phyloP scores from a whole-genome alignment of 1,284 basidiomycete species.

The Retiboletus flavoniger region DNA sequence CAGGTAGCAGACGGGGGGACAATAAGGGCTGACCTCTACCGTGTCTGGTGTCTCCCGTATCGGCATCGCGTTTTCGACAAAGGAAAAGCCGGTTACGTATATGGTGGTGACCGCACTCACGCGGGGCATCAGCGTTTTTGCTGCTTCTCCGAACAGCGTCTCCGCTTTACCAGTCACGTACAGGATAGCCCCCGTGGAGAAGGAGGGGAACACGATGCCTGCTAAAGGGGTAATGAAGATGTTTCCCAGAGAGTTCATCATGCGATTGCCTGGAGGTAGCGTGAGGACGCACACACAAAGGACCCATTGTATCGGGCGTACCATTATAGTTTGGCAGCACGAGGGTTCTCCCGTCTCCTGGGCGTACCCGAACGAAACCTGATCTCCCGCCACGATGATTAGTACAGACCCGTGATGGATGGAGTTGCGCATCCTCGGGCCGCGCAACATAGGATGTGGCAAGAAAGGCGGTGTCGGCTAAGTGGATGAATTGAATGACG shows the following conservation, averaged over 20 bases:
- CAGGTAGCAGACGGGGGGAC: slow-evolving; percentile 55
- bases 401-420: slow-evolving; percentile 59
- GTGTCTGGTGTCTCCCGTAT: slow-evolving; percentile 43
- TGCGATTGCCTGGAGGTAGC: slow-evolving; percentile 47
- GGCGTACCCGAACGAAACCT: slow-evolving; percentile 56
- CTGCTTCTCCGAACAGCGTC: slow-evolving; percentile 48
- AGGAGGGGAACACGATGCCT: slow-evolving; percentile 53
- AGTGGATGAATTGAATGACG: slow-evolving; percentile 46
- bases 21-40: slow-evolving; percentile 51
- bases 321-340: slow-evolving; percentile 63
- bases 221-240: slow-evolving; percentile 55
- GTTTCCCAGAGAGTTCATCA: slow-evolving; percentile 63
- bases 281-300: background rate
- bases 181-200: slow-evolving; percentile 54
- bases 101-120: slow-evolving; percentile 51
- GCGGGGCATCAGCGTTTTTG: slow-evolving; percentile 52
- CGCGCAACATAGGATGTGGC: slow-evolving; percentile 50
- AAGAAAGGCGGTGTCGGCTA: slow-evolving; percentile 53
- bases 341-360: slow-evolving; percentile 52
- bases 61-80: slow-evolving; percentile 57
- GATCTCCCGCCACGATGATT: slow-evolving; percentile 63
- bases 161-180: slow-evolving; percentile 57
- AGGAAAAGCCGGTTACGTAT: slow-evolving; percentile 49
- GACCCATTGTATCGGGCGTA: slow-evolving; percentile 18
- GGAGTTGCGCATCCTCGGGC: slow-evolving; percentile 36